Conservation (phyloP, 257 asterid species). For the Jaltomata sinuosa region DNA sequence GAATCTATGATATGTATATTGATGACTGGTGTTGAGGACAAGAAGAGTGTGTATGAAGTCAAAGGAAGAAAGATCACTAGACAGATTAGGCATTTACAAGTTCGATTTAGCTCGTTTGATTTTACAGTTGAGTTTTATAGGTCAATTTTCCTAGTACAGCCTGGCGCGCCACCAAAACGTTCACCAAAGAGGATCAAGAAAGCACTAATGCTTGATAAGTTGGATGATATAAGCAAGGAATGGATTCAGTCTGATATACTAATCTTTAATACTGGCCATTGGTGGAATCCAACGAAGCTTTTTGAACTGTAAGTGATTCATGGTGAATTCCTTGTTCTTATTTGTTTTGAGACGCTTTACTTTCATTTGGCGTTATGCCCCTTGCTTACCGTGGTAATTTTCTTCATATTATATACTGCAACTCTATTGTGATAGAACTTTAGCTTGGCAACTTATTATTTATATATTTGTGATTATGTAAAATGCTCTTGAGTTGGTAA, state of each 20-base stretch:
- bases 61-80: conserved; percentile 73
- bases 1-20: conserved; percentile 91
- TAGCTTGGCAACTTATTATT: background rate
- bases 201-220: conserved; percentile 46
- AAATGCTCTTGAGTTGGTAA: background rate
- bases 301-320: conserved; percentile 60
- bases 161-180: conserved; percentile 49
- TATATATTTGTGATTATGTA: background rate
- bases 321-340: background rate
- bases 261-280: conserved; percentile 82
- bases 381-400: background rate
- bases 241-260: conserved; percentile 85
- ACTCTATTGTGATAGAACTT: background rate
- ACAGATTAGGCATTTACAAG: conserved; percentile 63
- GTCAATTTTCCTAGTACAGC: conserved; percentile 75
- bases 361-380: background rate
- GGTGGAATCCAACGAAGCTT: conserved; percentile 87
- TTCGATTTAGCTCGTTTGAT: conserved; percentile 42
- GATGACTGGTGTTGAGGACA: conserved; percentile 72
- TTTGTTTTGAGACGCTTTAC: background rate
- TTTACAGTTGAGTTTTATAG: conserved; percentile 77
- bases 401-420: background rate
- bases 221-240: conserved; percentile 68
- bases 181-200: conserved; percentile 83
- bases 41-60: conserved; percentile 62